Evolutionary conservation across 192 early-diverging fungal genomes (phyloP).

Genomic region (Podila horticola): DNA sequence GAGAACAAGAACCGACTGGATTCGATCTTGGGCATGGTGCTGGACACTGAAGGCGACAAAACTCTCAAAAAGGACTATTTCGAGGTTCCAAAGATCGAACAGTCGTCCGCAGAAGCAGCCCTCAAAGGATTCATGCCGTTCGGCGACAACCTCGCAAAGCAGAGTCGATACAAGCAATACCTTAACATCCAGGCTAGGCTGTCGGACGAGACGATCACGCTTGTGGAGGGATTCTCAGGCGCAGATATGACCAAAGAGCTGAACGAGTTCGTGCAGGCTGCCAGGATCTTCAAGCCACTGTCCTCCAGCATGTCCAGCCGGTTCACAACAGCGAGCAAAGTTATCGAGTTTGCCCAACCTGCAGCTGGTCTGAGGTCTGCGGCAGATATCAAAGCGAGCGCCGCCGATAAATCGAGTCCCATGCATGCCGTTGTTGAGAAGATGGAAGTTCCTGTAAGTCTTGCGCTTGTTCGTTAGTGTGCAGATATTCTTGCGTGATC

Average conservation of each 20-base stretch:
- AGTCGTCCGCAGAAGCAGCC: slow-evolving; percentile 71
- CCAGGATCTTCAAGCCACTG: slow-evolving; percentile 78
- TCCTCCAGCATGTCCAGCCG: slow-evolving; percentile 75
- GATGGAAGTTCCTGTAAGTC: slow-evolving; percentile 38
- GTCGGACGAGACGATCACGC: slow-evolving; percentile 18
- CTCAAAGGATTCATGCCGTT: slow-evolving; percentile 87
- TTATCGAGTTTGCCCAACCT: slow-evolving; percentile 40
- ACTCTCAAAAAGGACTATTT: slow-evolving; percentile 30
- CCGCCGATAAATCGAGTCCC: slow-evolving; percentile 3
- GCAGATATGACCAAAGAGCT: slow-evolving; percentile 67
- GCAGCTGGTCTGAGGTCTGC: slow-evolving; percentile 57
- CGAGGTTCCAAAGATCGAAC: slow-evolving; percentile 63
- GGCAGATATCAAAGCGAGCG: slow-evolving; percentile 12
- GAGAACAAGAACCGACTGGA: slow-evolving; percentile 75
- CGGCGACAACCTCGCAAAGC: slow-evolving; percentile 72
- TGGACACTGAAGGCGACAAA: slow-evolving; percentile 49
- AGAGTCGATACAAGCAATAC: slow-evolving; percentile 77
- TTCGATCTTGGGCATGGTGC: slow-evolving; percentile 55
- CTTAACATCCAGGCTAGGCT: slow-evolving; percentile 72
- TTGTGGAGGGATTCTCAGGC: slow-evolving; percentile 52
- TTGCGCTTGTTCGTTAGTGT: neutral
- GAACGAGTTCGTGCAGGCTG: slow-evolving; percentile 81
- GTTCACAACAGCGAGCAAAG: slow-evolving; percentile 66
- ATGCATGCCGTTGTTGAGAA: slow-evolving; percentile 6
- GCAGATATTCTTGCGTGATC: neutral